Evolutionary conservation across 2,329 filamentous ascomycete genomes (phyloP), one percentile per base, ranked within the genome.

Genomic region (Calonectria hawksworthii): DNA sequence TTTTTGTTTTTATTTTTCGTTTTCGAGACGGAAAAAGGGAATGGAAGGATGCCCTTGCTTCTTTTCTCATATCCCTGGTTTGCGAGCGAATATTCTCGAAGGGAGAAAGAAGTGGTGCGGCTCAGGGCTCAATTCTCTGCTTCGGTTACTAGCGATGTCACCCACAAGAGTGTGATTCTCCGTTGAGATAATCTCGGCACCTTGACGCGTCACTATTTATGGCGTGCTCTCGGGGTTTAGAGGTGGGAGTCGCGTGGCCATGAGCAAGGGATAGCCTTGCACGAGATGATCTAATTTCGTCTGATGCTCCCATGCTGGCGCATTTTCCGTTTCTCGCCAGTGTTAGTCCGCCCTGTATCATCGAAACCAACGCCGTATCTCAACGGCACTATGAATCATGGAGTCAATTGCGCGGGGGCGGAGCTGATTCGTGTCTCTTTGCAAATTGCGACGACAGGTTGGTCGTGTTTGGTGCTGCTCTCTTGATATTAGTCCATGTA

Each of bases 401-500:
- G 44, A 23, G 18, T 23, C n/a, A 44, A 44, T n/a, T n/a, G 41
- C 18, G 10, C 41, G 18, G 16, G 41, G 18, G 10, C n/a, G 41
- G 41, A 21, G 41, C 18, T 21, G 8, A 23, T 47, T 23, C 44
- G 5, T 23, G 78, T 73, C 1, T 64, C 73, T 2, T 74, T 69
- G 2, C 74, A 72, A 44, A 44, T 2, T 7, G 18, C 7, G 1
- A 44, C 9, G 18, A 8, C n/a, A n/a, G 9, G 41, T 10, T n/a
- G 7, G 1, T 16, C 41, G 16, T 18, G 7, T n/a, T 44, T n/a
- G 16, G 18, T 18, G 18, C 5, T 44, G 16, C 16, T 5, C 16
- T 18, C 8, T 21, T 18, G 18, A 41, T 41, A 41, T 14, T 41
- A 7, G 41, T 18, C 18, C 1, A 2, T 44, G 18, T 21, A 21